Percentiles rank a stretch among this genome's conserved stretches.
Evolutionary conservation across 345 rosid species (phyloP).

Genomic region (Boechera divaricarpa): DNA sequence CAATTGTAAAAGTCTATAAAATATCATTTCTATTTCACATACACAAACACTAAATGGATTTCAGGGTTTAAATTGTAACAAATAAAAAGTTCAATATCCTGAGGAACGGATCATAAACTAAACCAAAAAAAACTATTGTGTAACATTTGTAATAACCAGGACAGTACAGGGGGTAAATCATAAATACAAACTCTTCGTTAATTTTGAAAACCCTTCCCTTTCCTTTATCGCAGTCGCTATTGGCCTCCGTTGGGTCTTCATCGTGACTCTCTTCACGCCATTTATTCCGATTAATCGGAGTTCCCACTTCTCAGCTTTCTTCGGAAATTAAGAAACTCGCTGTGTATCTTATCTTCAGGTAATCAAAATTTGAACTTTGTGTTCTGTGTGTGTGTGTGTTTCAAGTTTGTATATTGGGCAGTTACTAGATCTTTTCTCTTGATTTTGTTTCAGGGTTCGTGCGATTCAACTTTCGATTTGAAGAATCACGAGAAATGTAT

Average conservation of each 20-base stretch:
- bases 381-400: not conserved
- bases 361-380: not conserved
- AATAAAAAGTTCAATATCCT: not conserved
- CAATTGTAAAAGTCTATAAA: not conserved
- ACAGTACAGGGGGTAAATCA: not conserved
- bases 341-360: constrained; percentile 12
- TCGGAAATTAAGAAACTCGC: not conserved
- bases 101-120: not conserved
- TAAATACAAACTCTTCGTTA: constrained; percentile 23
- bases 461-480: not conserved
- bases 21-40: not conserved
- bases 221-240: constrained; percentile 30
- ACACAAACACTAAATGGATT: not conserved
- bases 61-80: not conserved
- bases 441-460: constrained; percentile 33
- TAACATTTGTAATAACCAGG: not conserved
- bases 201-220: constrained; percentile 38
- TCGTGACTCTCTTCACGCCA: constrained; percentile 26
- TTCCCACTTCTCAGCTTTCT: not conserved
- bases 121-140: not conserved
- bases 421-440: constrained; percentile 21
- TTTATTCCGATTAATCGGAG: constrained; percentile 42
- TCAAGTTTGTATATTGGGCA: not conserved
- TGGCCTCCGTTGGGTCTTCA: constrained; percentile 39
- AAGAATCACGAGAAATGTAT: constrained; percentile 46